Percentiles rank a stretch among this genome's conserved stretches.
Evolutionary conservation across 164 flowering plant species (phyloP).

Genomic region (Warburgia ugandensis): DNA sequence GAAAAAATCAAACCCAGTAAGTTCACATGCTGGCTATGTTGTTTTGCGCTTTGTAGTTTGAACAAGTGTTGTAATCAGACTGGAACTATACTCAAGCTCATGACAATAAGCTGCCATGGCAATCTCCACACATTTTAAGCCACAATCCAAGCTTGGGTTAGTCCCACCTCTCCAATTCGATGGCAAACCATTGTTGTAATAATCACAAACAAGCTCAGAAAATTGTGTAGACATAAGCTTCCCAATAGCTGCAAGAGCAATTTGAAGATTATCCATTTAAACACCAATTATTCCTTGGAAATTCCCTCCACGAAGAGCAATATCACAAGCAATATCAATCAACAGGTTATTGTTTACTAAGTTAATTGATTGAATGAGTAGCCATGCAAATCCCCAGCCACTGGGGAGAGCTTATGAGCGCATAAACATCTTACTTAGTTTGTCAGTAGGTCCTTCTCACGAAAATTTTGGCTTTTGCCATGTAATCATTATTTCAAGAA

Average conservation of each 20-base stretch:
- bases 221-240: constrained; percentile 20
- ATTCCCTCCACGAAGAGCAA: constrained; percentile 18
- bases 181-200: constrained; percentile 29
- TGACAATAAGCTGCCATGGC: constrained; percentile 22
- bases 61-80: constrained; percentile 19
- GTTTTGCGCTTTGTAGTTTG: constrained; percentile 18
- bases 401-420: constrained; percentile 25
- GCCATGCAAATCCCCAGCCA: constrained; percentile 28
- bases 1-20: constrained; percentile 46
- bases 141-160: constrained; percentile 16
- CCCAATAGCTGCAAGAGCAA: constrained; percentile 31
- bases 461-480: constrained; percentile 20
- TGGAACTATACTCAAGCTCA: constrained; percentile 17
- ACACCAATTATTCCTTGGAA: constrained; percentile 27
- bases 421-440: constrained; percentile 39
- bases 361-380: constrained; percentile 28
- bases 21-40: constrained; percentile 21
- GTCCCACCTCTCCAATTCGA: constrained; percentile 28
- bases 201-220: constrained; percentile 22
- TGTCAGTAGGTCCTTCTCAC: constrained; percentile 28
- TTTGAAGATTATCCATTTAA: constrained; percentile 28
- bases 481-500: constrained; percentile 25
- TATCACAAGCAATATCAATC: constrained; percentile 18
- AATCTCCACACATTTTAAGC: constrained; percentile 16
- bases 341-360: constrained; percentile 20